Evolutionary conservation across 1,284 basidiomycete species (phyloP).

Genomic region (Austroboletus rostrupii): DNA sequence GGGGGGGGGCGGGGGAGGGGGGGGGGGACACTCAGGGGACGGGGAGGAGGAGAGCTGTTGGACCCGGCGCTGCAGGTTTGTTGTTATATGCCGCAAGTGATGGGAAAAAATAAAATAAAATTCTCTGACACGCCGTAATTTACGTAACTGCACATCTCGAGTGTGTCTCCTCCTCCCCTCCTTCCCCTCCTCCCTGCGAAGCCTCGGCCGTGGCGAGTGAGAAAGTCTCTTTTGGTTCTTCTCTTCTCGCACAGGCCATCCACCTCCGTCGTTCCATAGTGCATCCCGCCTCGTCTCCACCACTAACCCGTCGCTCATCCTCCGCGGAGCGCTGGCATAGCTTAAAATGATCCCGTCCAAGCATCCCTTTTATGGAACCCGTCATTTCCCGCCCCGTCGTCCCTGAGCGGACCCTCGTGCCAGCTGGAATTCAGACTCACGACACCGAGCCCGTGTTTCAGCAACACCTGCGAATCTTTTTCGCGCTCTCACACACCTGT

Average conservation of each 20-base stretch:
- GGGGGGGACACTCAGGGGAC: conserved; percentile 4
- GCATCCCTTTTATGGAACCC: conserved; percentile 15
- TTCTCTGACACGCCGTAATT: conserved; percentile 7
- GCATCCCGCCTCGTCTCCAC: background rate
- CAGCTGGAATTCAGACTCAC: background rate
- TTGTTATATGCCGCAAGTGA: conserved; percentile 29
- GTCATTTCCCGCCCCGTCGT: conserved; percentile 16
- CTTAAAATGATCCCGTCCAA: conserved; percentile 9
- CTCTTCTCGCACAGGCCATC: conserved; percentile 2
- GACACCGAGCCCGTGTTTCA: conserved; percentile 13
- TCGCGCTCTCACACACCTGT: background rate
- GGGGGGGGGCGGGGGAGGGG: no score
- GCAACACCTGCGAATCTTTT: conserved; percentile 7
- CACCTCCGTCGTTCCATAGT: background rate
- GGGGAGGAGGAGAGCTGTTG: background rate
- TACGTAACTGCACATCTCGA: conserved; percentile 10
- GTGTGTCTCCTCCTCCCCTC: no score
- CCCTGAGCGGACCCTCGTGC: conserved; percentile 22
- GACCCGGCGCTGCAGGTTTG: conserved; percentile 20
- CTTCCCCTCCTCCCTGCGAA: no score
- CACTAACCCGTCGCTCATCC: background rate
- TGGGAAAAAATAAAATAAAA: conserved; percentile 18
- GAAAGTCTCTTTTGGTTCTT: no score
- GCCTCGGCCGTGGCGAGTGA: no score
- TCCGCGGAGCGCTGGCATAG: conserved; percentile 21